Base-by-base conservation (phyloP, 108 stramenopile genomes). In the Phaeodactylum tricornutum region DNA sequence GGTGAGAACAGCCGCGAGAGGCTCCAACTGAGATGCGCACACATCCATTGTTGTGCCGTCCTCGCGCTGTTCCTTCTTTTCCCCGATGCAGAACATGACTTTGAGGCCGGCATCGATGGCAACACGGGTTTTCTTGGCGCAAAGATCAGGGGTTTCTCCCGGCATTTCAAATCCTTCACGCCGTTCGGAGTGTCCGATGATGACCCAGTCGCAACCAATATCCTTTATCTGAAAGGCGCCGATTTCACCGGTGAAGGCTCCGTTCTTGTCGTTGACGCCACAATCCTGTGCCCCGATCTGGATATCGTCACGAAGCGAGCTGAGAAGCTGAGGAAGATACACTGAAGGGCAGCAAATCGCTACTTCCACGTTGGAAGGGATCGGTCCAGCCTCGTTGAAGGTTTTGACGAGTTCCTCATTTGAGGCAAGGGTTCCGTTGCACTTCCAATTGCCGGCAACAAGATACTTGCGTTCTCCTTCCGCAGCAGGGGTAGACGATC, bases 201-300 rank as follows among this genome's bases (percentile, higher is more conserved):
- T 94, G 29, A 92, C 93, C 97, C 97, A 98, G 24, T 84, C 74
- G 28, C 94, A 71, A 11, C 99, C 99, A 59, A 94, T 64, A 57
- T 97, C 97, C 69, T 76, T 88, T 33, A 94, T 66, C 64, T 83
- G 80, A 29, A 56, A 55, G 1, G 93, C 94, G 38, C 76, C 67
- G 49, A 93, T 57, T 72, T 99, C 97, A 37, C 99, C 99, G 28
- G 99, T 99, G 74, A 70, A 96, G 14, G 99, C 99, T 29, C 99
- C 99, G 6, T 62, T 50, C 26, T 58, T 51, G n/a, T 47, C 42
- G 56, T 77, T 75, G 31, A 62, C 53, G 19, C 76, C 72, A 58
- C 79, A 82, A 81, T 92, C 67, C 69, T 92, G 85, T 24, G 82
- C 84, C 29, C 86, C 86, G 44, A 92, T 76, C 11, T 56, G 74